Conservation (phyloP, 2,329 filamentous ascomycete species). For the Cyclaneusma minus region DNA sequence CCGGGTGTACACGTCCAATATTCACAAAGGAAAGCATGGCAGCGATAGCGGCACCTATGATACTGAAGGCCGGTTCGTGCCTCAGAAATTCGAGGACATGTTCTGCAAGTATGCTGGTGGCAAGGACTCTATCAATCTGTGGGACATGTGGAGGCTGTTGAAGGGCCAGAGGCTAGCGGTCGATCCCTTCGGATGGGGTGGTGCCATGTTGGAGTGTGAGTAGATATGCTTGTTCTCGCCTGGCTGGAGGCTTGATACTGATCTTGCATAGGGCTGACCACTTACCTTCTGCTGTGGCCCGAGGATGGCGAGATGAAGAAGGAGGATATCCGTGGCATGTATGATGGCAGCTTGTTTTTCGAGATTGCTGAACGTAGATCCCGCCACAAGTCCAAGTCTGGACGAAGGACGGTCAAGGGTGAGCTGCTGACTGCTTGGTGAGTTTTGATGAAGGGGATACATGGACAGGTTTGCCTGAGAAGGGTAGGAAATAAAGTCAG, state of each 20-base stretch:
- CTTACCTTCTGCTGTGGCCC: constrained; percentile 37
- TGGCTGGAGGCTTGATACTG: constrained; percentile 7
- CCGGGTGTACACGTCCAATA: constrained; percentile 17
- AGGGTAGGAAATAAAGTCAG: no score
- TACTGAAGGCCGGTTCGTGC: constrained; percentile 29
- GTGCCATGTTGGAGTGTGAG: constrained; percentile 18
- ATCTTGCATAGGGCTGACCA: constrained; percentile 25
- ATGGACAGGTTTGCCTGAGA: no score
- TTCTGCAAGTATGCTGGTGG: constrained; percentile 29
- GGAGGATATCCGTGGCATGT: constrained; percentile 37
- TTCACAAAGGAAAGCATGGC: constrained; percentile 26
- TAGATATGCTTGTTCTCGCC: constrained; percentile 3
- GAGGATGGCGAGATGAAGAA: constrained; percentile 39
- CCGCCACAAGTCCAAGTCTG: no score
- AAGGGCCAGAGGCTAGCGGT: constrained; percentile 24
- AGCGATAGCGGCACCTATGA: constrained; percentile 30
- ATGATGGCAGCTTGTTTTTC: constrained; percentile 36
- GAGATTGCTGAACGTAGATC: constrained; percentile 19
- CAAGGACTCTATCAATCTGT: constrained; percentile 22
- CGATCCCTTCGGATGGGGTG: constrained; percentile 26
- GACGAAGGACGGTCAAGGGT: no score
- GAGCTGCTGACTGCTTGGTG: no score
- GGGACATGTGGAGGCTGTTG: constrained; percentile 21
- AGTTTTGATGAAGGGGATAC: no score
- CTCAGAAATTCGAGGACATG: constrained; percentile 34